Percentiles rank a stretch among this genome's conserved stretches.
Evolutionary conservation across 176 grass and related monocot genomes (phyloP).

Genomic region (Avena sativa): DNA sequence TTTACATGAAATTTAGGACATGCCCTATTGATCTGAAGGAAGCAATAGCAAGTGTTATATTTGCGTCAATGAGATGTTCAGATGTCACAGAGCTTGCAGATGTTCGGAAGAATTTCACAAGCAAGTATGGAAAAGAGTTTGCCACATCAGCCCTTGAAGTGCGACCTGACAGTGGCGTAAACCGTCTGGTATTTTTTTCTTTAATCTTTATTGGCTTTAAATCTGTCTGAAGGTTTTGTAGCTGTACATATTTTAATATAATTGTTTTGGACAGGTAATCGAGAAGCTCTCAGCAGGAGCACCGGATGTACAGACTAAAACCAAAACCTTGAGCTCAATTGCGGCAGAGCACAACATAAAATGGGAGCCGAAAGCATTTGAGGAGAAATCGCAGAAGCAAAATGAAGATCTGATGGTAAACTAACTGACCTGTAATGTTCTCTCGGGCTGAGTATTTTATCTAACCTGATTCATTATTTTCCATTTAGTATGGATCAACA

Average conservation of each 20-base stretch:
- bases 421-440: conserved; percentile 35
- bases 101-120: conserved; percentile 79
- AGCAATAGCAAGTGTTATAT: conserved; percentile 94
- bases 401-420: conserved; percentile 75
- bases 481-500: conserved; percentile 63
- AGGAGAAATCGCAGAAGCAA: conserved; percentile 71
- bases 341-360: conserved; percentile 85
- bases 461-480: conserved; percentile 42
- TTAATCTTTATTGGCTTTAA: conserved; percentile 3
- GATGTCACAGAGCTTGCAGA: conserved; percentile 89
- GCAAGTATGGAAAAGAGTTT: conserved; percentile 98
- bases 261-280: conserved; percentile 61
- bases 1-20: conserved; percentile 55
- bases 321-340: conserved; percentile 80
- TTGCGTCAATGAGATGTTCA: conserved; percentile 91
- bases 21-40: conserved; percentile 97
- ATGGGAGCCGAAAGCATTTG: conserved; percentile 89
- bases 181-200: conserved; percentile 67
- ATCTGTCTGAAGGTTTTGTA: background rate
- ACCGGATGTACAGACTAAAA: conserved; percentile 82
- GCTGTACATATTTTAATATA: background rate
- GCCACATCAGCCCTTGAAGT: conserved; percentile 85
- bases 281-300: conserved; percentile 91
- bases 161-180: conserved; percentile 79
- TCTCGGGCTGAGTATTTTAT: conserved; percentile 7